These are phyloP conservation scores for Dichotomopilus funicola DNA, from an alignment of 2,329 filamentous ascomycete genomes.

Conservation along the genomic window DNA sequence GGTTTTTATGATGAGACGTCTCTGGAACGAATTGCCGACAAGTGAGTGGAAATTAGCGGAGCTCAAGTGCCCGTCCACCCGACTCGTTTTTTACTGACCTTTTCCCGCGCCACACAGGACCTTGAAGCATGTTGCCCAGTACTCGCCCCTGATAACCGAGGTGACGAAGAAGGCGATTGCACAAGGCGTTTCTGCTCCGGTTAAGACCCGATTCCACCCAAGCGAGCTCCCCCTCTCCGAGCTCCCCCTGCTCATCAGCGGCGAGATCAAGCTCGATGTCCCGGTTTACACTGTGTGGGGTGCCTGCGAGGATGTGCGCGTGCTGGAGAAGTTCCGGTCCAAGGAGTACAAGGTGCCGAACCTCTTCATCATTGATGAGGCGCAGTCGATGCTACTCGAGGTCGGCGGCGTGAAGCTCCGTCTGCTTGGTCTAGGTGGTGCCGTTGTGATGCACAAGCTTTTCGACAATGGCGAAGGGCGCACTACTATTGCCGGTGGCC, in stretches of 20 bases:
- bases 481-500: conserved; percentile 95
- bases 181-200: conserved; percentile 62
- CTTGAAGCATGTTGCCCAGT: conserved; percentile 95
- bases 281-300: conserved; percentile 99
- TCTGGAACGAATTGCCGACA: conserved; percentile 94
- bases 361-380: conserved; percentile 96
- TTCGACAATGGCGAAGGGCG: conserved; percentile 98
- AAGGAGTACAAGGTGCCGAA: conserved; percentile 97
- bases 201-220: conserved; percentile 78
- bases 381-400: conserved; percentile 90
- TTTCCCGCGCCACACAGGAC: conserved; percentile 52
- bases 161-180: conserved; percentile 61
- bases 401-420: conserved; percentile 93
- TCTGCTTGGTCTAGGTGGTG: conserved; percentile 85
- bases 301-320: conserved; percentile 95
- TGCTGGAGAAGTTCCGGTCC: conserved; percentile 94
- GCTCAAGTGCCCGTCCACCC: too few species aligned
- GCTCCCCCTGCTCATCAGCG: conserved; percentile 79
- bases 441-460: conserved; percentile 99
- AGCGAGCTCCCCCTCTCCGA: conserved; percentile 87
- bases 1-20: conserved; percentile 98
- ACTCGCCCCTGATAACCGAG: conserved; percentile 88
- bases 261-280: conserved; percentile 84
- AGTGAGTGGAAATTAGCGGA: conserved; percentile 52
- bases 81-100: too few species aligned